Evolutionary conservation across 148 eudicot genomes (phyloP), one percentile per base, ranked within the genome.

Genomic region (Linanthus parryae): DNA sequence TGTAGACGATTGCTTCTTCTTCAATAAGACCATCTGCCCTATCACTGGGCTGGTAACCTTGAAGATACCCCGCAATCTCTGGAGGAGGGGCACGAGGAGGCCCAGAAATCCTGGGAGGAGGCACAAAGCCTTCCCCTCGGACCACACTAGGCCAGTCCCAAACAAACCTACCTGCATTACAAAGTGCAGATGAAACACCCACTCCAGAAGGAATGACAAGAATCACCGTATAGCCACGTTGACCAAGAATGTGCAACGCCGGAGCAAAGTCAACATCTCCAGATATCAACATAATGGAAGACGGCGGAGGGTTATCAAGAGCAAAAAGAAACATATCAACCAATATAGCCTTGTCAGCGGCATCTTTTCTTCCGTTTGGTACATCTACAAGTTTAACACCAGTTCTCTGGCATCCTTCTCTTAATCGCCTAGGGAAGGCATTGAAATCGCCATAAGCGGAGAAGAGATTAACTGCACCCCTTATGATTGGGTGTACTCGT

Each of bases 261-360:
- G 99, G 96, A 39, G 99, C 71, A 75, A 92, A 92, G 59, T 92
- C 96, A 58, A 92, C 99, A 66, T 92, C 99, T 52, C 99, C 99
- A 0, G 99, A 92, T 39, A 92, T 92, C 33, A 92, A 60, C 96
- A 92, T 73, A 61, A 92, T 84, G 43, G 81, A 81, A 64, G 99
- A 92, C 2, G 96, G 99, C 0, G 99, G 91, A 23, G 65, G 83
- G 51, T 92, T 84, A 73, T 92, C 99, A 12, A 92, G 94, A 59
- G 99, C 96, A 75, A 92, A 92, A 48, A 87, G 88, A 54, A 92
- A 92, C 94, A 92, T 92, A 64, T 92, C 99, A 48, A 92, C 85
- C 68, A 92, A 79, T 63, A 92, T 92, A 42, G 99, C 99, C 70
- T 92, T 92, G 64, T 92, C 99, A 65, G 99, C 96, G 7, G 99